Base-by-base conservation (phyloP, 2,329 filamentous ascomycete species). In the Ascomycota sp. region DNA sequence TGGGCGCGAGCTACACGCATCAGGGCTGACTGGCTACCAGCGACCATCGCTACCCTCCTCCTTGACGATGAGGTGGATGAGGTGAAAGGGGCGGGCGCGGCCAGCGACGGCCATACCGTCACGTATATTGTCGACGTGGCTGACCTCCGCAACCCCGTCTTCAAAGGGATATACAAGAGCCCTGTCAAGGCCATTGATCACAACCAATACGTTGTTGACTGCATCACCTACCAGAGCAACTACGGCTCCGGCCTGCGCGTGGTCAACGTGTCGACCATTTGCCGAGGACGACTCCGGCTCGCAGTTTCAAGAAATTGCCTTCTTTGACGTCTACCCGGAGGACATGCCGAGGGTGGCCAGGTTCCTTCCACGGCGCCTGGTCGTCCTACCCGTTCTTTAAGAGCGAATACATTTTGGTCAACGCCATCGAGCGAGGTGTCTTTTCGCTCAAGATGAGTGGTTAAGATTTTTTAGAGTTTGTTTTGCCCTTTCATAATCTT, bases 1-100 rank as follows among this genome's bases (percentile, higher is more conserved):
- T 58, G 7, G 65, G 65, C 25, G 61, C 59, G 13, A 43, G 55
- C 7, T 68, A 67, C 49, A 65, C 61, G 2, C 64, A 69, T 40
- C 64, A 69, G 40, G 65, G 65, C 26, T 60, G 56, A 48, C 48
- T 67, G 8, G 51, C 62, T 25, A 52, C 61, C 40, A 42, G 45
- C 8, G 42, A 51, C 30, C 54, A 43, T 42, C 46, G 55, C 26
- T 56, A 56, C 36, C 36, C 46, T 40, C 30, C 48, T 63, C 10
- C 46, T 64, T 8, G 59, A 63, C 39, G 59, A 64, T 36, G 59
- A 64, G 38, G 50, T 56, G 30, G 61, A 65, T 40, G 61, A 65
- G 43, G 36, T 46, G 20, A 45, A 56, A 20, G 52, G 50, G 7
- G 41, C 45, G 1, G 55, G 51, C 20, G 46, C 48, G 1, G 57